Percentiles rank a stretch among this genome's conserved stretches.
Evolutionary conservation across 2,329 filamentous ascomycete genomes (phyloP).

Genomic region (Arthrinium phaeospermum): DNA sequence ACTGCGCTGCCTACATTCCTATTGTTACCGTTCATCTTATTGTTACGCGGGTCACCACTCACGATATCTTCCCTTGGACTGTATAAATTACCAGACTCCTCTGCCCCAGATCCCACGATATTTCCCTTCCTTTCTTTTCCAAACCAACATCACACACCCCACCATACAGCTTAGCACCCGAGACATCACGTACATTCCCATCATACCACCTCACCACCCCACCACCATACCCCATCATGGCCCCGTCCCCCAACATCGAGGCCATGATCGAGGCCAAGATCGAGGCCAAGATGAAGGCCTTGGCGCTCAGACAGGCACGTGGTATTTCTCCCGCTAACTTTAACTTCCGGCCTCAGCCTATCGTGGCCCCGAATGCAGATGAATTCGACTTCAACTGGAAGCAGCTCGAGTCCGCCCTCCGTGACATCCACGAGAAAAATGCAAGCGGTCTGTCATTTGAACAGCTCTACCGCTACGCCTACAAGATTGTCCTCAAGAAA

Average conservation of each 20-base stretch:
- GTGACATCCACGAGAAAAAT: constrained; percentile 90
- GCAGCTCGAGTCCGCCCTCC: constrained; percentile 75
- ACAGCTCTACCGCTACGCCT: constrained; percentile 90
- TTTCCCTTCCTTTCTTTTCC: background rate
- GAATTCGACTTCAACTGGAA: constrained; percentile 90
- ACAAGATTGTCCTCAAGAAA: constrained; percentile 91
- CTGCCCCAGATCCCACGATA: background rate
- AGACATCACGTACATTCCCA: background rate
- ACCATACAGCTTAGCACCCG: background rate
- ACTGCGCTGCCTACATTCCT: background rate
- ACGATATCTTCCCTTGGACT: background rate
- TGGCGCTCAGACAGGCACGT: constrained; percentile 3
- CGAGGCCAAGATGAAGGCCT: no score
- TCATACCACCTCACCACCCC: background rate
- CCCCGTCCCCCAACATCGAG: no score
- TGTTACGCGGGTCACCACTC: background rate
- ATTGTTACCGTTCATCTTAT: background rate
- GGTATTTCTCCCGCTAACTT: background rate
- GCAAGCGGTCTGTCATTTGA: constrained; percentile 92
- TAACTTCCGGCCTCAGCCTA: constrained; percentile 31
- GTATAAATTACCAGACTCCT: background rate
- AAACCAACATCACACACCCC: background rate
- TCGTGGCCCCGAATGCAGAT: constrained; percentile 55
- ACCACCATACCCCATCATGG: constrained; percentile 23
- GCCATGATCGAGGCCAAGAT: no score